Evolutionary conservation across 768 basidiomycete genomes (phyloP).

Genomic region (Chiua virens): DNA sequence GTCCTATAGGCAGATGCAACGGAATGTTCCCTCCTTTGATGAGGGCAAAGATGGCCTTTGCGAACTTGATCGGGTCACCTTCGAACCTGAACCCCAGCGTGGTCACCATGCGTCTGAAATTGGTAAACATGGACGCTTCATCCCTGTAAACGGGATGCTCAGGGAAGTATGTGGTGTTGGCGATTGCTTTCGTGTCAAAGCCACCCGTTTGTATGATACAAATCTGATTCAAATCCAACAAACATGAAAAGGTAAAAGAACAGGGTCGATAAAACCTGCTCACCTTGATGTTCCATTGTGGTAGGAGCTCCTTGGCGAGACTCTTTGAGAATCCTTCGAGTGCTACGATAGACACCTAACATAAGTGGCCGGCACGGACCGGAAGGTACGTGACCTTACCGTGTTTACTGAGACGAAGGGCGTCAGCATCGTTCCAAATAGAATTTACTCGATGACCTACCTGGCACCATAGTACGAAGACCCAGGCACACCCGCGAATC

Average conservation of each 20-base stretch:
- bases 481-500: conserved; percentile 16
- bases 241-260: neutral
- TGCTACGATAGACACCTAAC: conserved; percentile 13
- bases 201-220: conserved; percentile 18
- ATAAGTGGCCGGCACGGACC: neutral
- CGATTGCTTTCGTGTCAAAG: neutral
- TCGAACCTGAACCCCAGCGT: neutral
- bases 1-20: conserved; percentile 9
- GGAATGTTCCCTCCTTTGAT: conserved; percentile 8
- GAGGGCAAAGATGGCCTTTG: conserved; percentile 6
- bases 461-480: conserved; percentile 22
- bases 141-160: conserved; percentile 8
- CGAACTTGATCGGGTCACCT: conserved; percentile 15
- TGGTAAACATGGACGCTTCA: neutral
- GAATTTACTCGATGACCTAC: conserved; percentile 4
- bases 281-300: conserved; percentile 42
- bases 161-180: neutral
- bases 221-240: conserved; percentile 12
- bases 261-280: neutral
- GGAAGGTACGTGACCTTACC: conserved; percentile 3
- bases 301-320: conserved; percentile 37
- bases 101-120: neutral
- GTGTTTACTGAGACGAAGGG: conserved; percentile 11
- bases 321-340: conserved; percentile 36
- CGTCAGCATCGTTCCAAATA: conserved; percentile 7